A percentile compares a stretch with the other conserved stretches of the same genome.
phyloP scores from a whole-genome alignment of 129 eudicot species.

The Flaveria bidentis region DNA sequence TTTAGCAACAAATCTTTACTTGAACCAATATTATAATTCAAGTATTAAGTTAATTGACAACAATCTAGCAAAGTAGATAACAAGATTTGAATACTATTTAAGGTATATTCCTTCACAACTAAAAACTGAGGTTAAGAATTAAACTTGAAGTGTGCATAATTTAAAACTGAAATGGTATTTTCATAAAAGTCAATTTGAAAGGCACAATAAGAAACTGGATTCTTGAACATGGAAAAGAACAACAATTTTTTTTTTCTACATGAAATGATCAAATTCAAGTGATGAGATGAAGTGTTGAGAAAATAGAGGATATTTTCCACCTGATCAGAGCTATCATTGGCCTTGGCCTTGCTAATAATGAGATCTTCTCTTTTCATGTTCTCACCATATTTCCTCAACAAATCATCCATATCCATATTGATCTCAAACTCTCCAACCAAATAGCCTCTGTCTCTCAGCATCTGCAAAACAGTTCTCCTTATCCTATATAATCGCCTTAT shows the following conservation, averaged over 20 bases:
- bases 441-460: conserved; percentile 78
- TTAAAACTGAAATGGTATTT: neutral
- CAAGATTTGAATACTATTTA: neutral
- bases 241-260: neutral
- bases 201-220: neutral
- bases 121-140: neutral
- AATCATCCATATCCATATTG: conserved; percentile 52
- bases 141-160: neutral
- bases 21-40: neutral
- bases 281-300: neutral
- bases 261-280: neutral
- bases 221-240: neutral
- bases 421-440: conserved; percentile 61
- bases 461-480: conserved; percentile 67
- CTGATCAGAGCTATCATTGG: conserved; percentile 61
- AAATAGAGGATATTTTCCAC: conserved; percentile 22
- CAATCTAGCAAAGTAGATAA: neutral
- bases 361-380: conserved; percentile 82
- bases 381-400: conserved; percentile 63
- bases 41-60: neutral
- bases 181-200: neutral
- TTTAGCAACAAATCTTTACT: neutral
- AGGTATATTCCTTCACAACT: neutral
- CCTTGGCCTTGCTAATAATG: conserved; percentile 51
- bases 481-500: conserved; percentile 56